Conservation (phyloP, 495 filamentous ascomycete genomes). For the Gamarada debralockiae region DNA sequence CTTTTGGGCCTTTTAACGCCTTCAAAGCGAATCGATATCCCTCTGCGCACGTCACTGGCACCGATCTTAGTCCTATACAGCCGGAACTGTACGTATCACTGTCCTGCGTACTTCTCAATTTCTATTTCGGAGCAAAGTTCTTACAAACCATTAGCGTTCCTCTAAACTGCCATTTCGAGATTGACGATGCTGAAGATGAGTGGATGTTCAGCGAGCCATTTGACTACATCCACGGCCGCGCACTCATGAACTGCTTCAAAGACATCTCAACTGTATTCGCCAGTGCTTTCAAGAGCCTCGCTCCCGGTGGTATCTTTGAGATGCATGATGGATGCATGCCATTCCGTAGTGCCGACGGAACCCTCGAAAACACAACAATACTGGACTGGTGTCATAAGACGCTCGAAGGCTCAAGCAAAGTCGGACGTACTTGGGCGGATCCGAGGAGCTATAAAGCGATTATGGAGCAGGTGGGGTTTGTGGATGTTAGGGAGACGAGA, state of each 20-base stretch:
- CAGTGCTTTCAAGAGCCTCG: background rate
- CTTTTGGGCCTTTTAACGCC: background rate
- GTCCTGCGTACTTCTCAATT: too few species aligned
- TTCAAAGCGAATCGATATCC: constrained; percentile 1
- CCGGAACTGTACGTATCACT: constrained; percentile 29
- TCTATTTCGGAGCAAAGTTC: background rate
- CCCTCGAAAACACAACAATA: background rate
- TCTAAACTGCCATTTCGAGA: constrained; percentile 42
- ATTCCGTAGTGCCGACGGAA: background rate
- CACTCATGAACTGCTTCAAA: background rate
- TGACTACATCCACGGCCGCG: constrained; percentile 30
- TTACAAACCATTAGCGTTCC: constrained; percentile 28
- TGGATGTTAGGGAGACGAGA: constrained; percentile 45
- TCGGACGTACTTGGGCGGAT: constrained; percentile 12
- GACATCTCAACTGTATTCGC: background rate
- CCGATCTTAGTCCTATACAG: constrained; percentile 25
- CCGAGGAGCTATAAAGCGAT: constrained; percentile 16
- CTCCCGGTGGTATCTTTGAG: background rate
- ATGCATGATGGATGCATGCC: background rate
- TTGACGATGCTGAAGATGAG: constrained; percentile 45
- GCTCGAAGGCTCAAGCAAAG: constrained; percentile 15
- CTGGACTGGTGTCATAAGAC: constrained; percentile 7
- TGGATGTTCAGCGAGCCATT: constrained; percentile 41
- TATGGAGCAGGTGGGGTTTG: constrained; percentile 54
- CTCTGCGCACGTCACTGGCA: constrained; percentile 30